Evolutionary conservation across 352 stramenopile species (phyloP).

Genomic region (Pilasporangium apinafurcum): DNA sequence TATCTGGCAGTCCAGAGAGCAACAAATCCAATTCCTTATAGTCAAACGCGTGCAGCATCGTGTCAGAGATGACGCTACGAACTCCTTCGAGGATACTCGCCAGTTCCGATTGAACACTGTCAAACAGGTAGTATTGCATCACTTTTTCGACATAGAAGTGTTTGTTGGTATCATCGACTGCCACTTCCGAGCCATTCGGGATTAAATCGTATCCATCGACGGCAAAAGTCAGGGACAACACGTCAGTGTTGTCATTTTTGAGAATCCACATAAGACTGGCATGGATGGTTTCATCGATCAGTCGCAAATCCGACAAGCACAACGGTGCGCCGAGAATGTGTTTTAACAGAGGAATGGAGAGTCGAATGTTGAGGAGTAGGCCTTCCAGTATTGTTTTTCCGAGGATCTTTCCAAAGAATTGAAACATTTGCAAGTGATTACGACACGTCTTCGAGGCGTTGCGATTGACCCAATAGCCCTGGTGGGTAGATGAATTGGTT

Average conservation of each 20-base stretch:
- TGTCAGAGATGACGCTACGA: slow-evolving; percentile 93
- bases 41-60: slow-evolving; percentile 96
- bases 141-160: slow-evolving; percentile 89
- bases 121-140: slow-evolving; percentile 94
- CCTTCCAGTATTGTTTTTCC: slow-evolving; percentile 71
- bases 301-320: slow-evolving; percentile 49
- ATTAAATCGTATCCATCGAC: slow-evolving; percentile 58
- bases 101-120: slow-evolving; percentile 87
- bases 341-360: slow-evolving; percentile 63
- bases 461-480: slow-evolving; percentile 64
- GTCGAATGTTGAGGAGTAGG: slow-evolving; percentile 55
- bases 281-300: slow-evolving; percentile 69
- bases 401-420: slow-evolving; percentile 70
- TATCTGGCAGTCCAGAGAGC: slow-evolving; percentile 58
- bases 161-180: slow-evolving; percentile 94
- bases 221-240: slow-evolving; percentile 57
- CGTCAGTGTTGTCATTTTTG: slow-evolving; percentile 38
- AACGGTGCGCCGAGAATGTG: slow-evolving; percentile 59
- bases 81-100: slow-evolving; percentile 81
- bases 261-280: slow-evolving; percentile 60
- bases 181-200: slow-evolving; percentile 38
- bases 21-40: slow-evolving; percentile 95
- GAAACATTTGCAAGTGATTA: slow-evolving; percentile 59
- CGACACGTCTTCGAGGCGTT: slow-evolving; percentile 9
- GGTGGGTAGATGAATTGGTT: slow-evolving; percentile 32